A percentile compares a stretch with the other conserved stretches of the same genome.
Conservation (phyloP, 805 yeast species). For the Metschnikowia peoriensis region DNA sequence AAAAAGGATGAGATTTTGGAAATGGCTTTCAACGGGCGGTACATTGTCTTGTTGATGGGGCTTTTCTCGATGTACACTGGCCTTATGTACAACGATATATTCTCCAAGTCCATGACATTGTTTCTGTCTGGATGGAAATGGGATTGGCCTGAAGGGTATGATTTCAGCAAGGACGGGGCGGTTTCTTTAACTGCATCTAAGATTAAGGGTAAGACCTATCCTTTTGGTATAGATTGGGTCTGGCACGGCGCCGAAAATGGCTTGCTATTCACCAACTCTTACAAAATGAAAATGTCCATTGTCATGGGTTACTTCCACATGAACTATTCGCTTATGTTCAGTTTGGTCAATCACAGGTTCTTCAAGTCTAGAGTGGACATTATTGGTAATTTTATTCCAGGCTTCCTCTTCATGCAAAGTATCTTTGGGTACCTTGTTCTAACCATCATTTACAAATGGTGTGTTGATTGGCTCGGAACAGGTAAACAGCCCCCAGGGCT, state of each 20-base stretch:
- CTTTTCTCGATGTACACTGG: constrained; percentile 95
- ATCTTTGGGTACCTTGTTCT: constrained; percentile 90
- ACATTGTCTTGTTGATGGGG: constrained; percentile 90
- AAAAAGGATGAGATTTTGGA: constrained; percentile 91
- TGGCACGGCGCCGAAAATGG: constrained; percentile 98
- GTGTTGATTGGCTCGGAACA: constrained; percentile 81
- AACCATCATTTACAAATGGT: constrained; percentile 91
- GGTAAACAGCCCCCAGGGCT: constrained; percentile 86
- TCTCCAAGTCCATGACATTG: constrained; percentile 85
- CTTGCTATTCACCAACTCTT: constrained; percentile 86
- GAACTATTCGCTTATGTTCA: constrained; percentile 84
- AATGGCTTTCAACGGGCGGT: constrained; percentile 94
- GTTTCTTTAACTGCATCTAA: constrained; percentile 58
- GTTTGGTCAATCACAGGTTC: constrained; percentile 73
- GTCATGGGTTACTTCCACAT: constrained; percentile 93
- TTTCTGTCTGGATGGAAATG: constrained; percentile 84
- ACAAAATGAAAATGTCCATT: constrained; percentile 94
- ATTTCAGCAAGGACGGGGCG: constrained; percentile 53
- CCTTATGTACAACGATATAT: constrained; percentile 86
- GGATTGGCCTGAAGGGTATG: constrained; percentile 72
- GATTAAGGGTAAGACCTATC: constrained; percentile 63
- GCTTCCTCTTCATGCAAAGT: constrained; percentile 91
- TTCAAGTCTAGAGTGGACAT: constrained; percentile 76
- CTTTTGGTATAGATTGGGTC: constrained; percentile 85
- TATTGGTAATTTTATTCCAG: constrained; percentile 91